Evolutionary conservation across 2,329 filamentous ascomycete species (phyloP).

Genomic region (Fusarium metavorans): DNA sequence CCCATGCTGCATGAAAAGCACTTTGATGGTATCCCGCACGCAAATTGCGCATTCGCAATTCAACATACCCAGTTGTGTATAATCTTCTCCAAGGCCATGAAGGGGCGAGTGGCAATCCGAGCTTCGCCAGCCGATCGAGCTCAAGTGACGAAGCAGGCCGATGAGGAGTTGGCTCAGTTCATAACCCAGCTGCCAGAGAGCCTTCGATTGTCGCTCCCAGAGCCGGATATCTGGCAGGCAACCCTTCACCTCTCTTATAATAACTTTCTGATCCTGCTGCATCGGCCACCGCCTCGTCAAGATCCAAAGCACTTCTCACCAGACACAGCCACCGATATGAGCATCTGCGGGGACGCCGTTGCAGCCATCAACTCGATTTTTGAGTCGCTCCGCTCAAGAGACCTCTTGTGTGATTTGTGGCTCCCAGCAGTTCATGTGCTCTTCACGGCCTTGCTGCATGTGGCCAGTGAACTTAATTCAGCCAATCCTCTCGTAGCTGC

Average conservation of each 20-base stretch:
- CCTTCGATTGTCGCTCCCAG: slow-evolving; percentile 39
- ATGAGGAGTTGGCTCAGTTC: slow-evolving; percentile 48
- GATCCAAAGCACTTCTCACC: slow-evolving; percentile 14
- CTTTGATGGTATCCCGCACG: slow-evolving; percentile 56
- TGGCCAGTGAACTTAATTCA: slow-evolving; percentile 44
- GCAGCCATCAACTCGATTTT: slow-evolving; percentile 45
- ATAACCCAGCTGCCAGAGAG: slow-evolving; percentile 44
- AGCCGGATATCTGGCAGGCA: slow-evolving; percentile 45
- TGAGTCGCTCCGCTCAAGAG: slow-evolving; percentile 43
- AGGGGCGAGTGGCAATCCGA: slow-evolving; percentile 40
- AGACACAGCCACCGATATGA: slow-evolving; percentile 40
- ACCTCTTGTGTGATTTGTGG: slow-evolving; percentile 44
- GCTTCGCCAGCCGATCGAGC: slow-evolving; percentile 40
- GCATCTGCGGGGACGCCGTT: slow-evolving; percentile 48
- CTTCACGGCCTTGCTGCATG: slow-evolving; percentile 49
- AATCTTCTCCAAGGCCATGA: slow-evolving; percentile 58
- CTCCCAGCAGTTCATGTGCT: slow-evolving; percentile 42
- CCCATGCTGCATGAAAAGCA: slow-evolving; percentile 56
- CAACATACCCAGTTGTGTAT: slow-evolving; percentile 63
- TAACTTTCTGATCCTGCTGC: slow-evolving; percentile 51
- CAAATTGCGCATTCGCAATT: slow-evolving; percentile 58
- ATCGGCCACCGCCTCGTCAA: slow-evolving; percentile 45
- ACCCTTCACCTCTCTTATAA: slow-evolving; percentile 52
- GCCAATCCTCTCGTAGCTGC: slow-evolving; percentile 47
- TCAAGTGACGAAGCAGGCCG: slow-evolving; percentile 46